Evolutionary conservation across 208 protist genomes (phyloP).

Genomic region (Vickermania spadyakhi): DNA sequence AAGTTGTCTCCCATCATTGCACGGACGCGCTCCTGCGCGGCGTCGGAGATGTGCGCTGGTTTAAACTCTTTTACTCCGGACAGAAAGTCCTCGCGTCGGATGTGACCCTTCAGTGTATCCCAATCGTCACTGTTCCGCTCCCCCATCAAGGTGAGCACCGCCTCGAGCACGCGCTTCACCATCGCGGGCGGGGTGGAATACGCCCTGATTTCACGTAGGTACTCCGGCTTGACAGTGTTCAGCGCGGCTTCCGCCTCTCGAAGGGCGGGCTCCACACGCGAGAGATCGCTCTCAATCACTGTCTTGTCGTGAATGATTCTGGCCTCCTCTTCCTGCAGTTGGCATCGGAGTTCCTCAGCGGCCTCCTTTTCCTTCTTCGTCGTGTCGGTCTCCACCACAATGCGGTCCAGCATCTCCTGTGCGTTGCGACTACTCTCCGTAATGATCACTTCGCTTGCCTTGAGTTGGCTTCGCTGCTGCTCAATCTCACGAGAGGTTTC

Average conservation of each 20-base stretch:
- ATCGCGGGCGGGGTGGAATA: constrained; percentile 94
- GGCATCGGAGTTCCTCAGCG: constrained; percentile 52
- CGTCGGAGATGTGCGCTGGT: constrained; percentile 68
- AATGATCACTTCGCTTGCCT: constrained; percentile 79
- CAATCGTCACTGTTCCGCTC: constrained; percentile 83
- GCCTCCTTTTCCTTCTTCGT: constrained; percentile 77
- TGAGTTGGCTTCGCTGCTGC: constrained; percentile 69
- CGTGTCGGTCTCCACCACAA: constrained; percentile 77
- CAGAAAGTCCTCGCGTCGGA: constrained; percentile 94
- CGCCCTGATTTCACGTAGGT: constrained; percentile 96
- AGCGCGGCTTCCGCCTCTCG: constrained; percentile 94
- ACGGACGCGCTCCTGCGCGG: constrained; percentile 35
- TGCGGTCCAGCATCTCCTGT: constrained; percentile 78
- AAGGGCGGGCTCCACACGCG: constrained; percentile 90
- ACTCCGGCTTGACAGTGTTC: constrained; percentile 92
- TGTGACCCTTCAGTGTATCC: constrained; percentile 89
- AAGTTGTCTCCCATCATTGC: constrained; percentile 91
- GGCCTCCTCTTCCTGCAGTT: constrained; percentile 83
- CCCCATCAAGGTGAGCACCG: constrained; percentile 83
- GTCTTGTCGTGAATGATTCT: constrained; percentile 59
- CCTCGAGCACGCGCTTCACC: constrained; percentile 93
- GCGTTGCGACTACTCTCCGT: constrained; percentile 64
- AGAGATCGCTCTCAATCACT: constrained; percentile 66
- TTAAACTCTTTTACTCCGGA: constrained; percentile 93
- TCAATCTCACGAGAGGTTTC: constrained; percentile 86